Evolutionary conservation across 495 filamentous ascomycete genomes (phyloP).

Genomic region (Rostrohypoxylon terebratum): DNA sequence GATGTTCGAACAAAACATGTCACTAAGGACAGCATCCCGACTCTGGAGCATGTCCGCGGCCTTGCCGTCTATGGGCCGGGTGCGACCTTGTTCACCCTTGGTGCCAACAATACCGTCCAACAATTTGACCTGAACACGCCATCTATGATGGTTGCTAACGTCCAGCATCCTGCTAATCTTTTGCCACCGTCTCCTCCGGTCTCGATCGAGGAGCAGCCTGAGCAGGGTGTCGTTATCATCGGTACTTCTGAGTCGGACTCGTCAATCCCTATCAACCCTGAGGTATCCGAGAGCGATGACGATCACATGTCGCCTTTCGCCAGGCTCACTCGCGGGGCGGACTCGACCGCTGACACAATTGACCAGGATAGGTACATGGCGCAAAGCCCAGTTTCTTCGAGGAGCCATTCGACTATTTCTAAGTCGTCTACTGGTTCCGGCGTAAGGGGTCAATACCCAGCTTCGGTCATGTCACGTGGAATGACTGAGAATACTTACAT

Average conservation of each 20-base stretch:
- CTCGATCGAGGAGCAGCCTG: constrained; percentile 73
- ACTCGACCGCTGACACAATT: constrained; percentile 65
- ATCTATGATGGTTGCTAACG: constrained; percentile 77
- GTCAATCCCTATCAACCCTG: constrained; percentile 65
- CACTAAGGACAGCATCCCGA: constrained; percentile 87
- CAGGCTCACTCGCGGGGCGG: constrained; percentile 70
- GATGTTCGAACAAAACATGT: constrained; percentile 97
- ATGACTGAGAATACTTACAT: constrained; percentile 71
- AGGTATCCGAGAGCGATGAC: constrained; percentile 73
- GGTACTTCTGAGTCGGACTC: constrained; percentile 59
- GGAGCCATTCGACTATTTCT: constrained; percentile 72
- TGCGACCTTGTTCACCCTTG: constrained; percentile 92
- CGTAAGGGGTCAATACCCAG: constrained; percentile 53
- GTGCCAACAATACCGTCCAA: constrained; percentile 87
- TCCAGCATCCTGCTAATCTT: constrained; percentile 81
- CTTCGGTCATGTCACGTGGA: constrained; percentile 62
- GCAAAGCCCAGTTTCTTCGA: constrained; percentile 71
- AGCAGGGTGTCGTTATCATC: constrained; percentile 54
- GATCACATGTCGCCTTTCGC: constrained; percentile 75
- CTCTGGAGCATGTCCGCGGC: constrained; percentile 81
- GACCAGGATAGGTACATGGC: constrained; percentile 68
- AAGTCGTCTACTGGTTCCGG: constrained; percentile 63
- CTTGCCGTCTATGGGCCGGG: constrained; percentile 89
- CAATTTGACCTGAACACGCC: constrained; percentile 93
- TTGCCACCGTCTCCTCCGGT: constrained; percentile 82